Percentiles rank a stretch among this genome's conserved stretches.
Evolutionary conservation across 192 early-diverging fungal genomes (phyloP).

Genomic region (Coemansia sp.): DNA sequence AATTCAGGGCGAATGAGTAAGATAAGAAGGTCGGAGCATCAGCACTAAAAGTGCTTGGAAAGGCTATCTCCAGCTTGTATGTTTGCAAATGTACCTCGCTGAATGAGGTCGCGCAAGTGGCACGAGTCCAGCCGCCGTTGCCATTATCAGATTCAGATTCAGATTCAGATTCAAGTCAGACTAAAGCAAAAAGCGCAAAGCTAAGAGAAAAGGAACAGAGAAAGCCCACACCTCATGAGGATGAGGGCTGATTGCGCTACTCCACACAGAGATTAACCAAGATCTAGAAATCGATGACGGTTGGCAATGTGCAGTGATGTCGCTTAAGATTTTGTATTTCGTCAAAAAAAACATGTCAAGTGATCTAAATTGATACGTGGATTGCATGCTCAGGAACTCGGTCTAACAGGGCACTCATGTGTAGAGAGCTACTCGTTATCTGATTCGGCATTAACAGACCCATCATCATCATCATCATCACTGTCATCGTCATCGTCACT

Average conservation of each 20-base stretch:
- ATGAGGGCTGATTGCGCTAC: not conserved
- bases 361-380: no score
- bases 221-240: not conserved
- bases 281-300: not conserved
- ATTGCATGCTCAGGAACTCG: no score
- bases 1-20: not conserved
- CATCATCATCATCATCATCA: no score
- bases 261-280: not conserved
- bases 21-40: not conserved
- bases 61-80: not conserved
- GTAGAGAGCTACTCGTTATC: no score
- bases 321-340: not conserved
- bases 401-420: no score
- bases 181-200: not conserved
- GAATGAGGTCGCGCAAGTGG: not conserved
- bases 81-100: not conserved
- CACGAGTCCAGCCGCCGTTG: not conserved
- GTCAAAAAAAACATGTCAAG: not conserved
- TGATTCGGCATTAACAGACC: no score
- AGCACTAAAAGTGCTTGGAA: not conserved
- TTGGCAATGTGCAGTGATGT: not conserved
- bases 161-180: not conserved
- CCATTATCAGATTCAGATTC: no score
- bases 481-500: no score
- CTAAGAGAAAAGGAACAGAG: not conserved